Evolutionary conservation across 2,329 filamentous ascomycete genomes (phyloP), one percentile per base, ranked within the genome.

Genomic region (Talaromyces rugulosus): DNA sequence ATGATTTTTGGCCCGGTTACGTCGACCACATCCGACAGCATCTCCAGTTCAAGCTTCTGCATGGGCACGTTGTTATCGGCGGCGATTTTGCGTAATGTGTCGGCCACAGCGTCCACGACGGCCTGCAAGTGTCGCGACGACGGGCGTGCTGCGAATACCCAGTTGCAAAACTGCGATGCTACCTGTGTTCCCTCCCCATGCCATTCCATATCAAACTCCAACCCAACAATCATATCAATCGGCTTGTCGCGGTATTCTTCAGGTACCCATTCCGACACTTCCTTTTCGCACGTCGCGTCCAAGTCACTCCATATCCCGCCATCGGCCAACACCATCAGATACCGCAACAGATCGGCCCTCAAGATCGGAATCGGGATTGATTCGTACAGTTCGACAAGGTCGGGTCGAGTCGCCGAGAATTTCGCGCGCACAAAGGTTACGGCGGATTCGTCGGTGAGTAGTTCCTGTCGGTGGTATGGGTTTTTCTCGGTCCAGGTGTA

Each of bases 271-370:
- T 73, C 63, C 5, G 66, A 61, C 14, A 79, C 73, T 0, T 71
- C 65, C 31, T 65, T 69, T 58, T 74, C 69, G 61, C 73, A 77
- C 3, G 64, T 65, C 5, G 76, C 71, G 61, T 80, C 77, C 8
- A 79, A 66, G 51, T 80, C 78, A 30, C 69, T 75, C 72, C 74
- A 80, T n/a, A 78, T 69, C 1, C 78, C 78, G 1, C 78, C 78
- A 55, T 79, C 67, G 4, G 72, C 67, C 55, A 72, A 74, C 0
- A 80, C 64, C n/a, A 80, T 68, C 5, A 80, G 64, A 55, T 80
- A 78, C 5, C 77, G 74, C 5, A 80, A 68, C n/a, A 80, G 69
- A 63, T 80, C 78, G 4, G 77, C 78, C 60, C 74, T 72, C 23
- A 79, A 65, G 40, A 79, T 79, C 0, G 75, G 72, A 9, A 78